These are phyloP conservation scores for Globisporangium echinulatum DNA, from an alignment of 352 stramenopile genomes.

Conservation along the genomic window DNA sequence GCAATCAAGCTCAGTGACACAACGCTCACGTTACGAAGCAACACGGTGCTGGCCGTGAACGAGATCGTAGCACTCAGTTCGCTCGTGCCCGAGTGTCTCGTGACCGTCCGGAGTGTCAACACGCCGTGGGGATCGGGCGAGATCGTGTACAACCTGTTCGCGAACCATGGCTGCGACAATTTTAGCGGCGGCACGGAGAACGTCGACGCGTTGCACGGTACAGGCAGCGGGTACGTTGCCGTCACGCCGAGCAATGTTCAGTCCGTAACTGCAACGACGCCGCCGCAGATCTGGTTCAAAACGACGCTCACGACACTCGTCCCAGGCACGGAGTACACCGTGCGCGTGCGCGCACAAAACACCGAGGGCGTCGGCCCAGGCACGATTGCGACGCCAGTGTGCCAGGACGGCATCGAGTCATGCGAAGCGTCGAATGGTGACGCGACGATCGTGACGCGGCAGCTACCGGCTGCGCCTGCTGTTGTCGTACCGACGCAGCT, in stretches of 20 bases:
- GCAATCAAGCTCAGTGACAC: conserved; percentile 27
- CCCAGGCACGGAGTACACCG: conserved; percentile 59
- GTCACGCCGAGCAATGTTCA: conserved; percentile 17
- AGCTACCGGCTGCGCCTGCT: conserved; percentile 44
- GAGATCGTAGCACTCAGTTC: conserved; percentile 43
- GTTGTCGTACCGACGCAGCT: conserved; percentile 50
- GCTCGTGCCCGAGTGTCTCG: conserved; percentile 36
- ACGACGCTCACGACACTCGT: conserved; percentile 26
- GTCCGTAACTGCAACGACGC: conserved; percentile 2
- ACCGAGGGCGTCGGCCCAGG: conserved; percentile 62
- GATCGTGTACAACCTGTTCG: conserved; percentile 37
- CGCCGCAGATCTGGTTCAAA: conserved; percentile 14
- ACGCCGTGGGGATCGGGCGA: conserved; percentile 28
- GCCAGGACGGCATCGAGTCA: conserved; percentile 73
- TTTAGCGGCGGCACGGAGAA: conserved; percentile 29
- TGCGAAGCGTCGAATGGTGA: conserved; percentile 36
- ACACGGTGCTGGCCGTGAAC: conserved; percentile 24
- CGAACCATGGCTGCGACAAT: conserved; percentile 61
- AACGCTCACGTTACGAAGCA: conserved; percentile 27
- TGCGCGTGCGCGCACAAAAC: conserved; percentile 84
- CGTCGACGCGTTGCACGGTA: conserved; percentile 39
- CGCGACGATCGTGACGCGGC: conserved; percentile 38
- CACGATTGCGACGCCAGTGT: conserved; percentile 77
- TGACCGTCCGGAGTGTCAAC: conserved; percentile 31
- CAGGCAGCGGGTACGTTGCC: conserved; percentile 32